A percentile compares a stretch with the other conserved stretches of the same genome.
phyloP scores from a whole-genome alignment of 2,329 filamentous ascomycete genomes.

The Penicillium expansum region DNA sequence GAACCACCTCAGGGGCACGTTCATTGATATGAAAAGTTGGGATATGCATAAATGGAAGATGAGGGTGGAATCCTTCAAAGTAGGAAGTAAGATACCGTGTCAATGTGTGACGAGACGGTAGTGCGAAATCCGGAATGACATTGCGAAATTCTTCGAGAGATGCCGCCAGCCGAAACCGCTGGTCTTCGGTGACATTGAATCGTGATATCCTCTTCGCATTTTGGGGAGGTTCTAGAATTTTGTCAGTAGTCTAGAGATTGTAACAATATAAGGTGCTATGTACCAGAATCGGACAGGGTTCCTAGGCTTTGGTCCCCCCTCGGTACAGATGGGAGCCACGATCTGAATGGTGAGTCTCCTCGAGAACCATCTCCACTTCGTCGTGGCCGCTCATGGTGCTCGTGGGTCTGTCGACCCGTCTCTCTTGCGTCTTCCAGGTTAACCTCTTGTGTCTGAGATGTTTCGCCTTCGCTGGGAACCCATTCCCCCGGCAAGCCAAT shows the following conservation, averaged over 20 bases:
- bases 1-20: slow-evolving; percentile 65
- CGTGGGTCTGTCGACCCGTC: slow-evolving; percentile 14
- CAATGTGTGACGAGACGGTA: slow-evolving; percentile 67
- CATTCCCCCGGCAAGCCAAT: slow-evolving; percentile 37
- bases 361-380: slow-evolving; percentile 25
- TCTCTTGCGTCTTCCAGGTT: slow-evolving; percentile 26
- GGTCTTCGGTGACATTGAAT: slow-evolving; percentile 31
- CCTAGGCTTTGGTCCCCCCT: slow-evolving; percentile 34
- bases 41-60: slow-evolving; percentile 64
- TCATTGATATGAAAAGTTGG: slow-evolving; percentile 63
- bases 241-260: not conserved
- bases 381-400: slow-evolving; percentile 21
- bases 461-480: slow-evolving; percentile 29
- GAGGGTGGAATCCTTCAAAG: slow-evolving; percentile 63
- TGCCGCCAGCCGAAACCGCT: slow-evolving; percentile 30
- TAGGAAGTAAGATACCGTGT: slow-evolving; percentile 69
- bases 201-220: slow-evolving; percentile 19
- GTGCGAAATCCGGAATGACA: slow-evolving; percentile 52
- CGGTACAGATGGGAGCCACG: slow-evolving; percentile 35
- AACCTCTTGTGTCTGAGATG: slow-evolving; percentile 26
- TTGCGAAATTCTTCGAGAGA: slow-evolving; percentile 32
- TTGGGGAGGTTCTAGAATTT: slow-evolving; percentile 28
- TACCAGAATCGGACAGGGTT: slow-evolving; percentile 33
- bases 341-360: slow-evolving; percentile 34
- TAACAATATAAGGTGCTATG: not conserved